These are phyloP conservation scores for Zelonia costaricensis DNA, from an alignment of 208 protist species.

Conservation along the genomic window DNA sequence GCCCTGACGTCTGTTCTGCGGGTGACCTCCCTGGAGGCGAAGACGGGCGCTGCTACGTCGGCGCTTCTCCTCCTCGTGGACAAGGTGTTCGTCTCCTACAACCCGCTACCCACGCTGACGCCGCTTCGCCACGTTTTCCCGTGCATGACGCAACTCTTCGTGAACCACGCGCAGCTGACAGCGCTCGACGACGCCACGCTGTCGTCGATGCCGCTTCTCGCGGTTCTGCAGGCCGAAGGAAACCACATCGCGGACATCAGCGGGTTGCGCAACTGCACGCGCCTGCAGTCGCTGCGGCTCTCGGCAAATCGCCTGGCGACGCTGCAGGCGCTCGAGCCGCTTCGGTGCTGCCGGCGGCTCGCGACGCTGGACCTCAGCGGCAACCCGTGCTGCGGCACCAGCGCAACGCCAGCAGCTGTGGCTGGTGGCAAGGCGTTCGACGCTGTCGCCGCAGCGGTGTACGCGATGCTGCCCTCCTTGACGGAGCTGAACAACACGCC, in stretches of 20 bases:
- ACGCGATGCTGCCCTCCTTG: slow-evolving; percentile 22
- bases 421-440: neutral
- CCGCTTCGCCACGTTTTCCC: slow-evolving; percentile 12
- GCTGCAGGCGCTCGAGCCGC: slow-evolving; percentile 35
- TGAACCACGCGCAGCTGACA: slow-evolving; percentile 63
- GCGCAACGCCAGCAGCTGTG: no score
- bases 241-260: slow-evolving; percentile 64
- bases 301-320: slow-evolving; percentile 58
- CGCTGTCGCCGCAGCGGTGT: neutral
- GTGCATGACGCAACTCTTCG: slow-evolving; percentile 74
- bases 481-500: slow-evolving; percentile 42
- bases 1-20: slow-evolving; percentile 26
- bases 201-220: slow-evolving; percentile 66
- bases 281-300: slow-evolving; percentile 58
- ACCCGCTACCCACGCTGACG: slow-evolving; percentile 31
- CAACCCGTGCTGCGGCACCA: slow-evolving; percentile 80
- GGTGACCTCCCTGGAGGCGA: neutral
- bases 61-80: slow-evolving; percentile 36
- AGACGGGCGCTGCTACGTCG: slow-evolving; percentile 10
- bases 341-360: slow-evolving; percentile 49
- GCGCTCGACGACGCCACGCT: slow-evolving; percentile 30
- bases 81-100: slow-evolving; percentile 68
- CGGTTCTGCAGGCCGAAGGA: slow-evolving; percentile 72
- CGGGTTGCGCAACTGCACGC: slow-evolving; percentile 56
- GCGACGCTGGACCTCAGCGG: slow-evolving; percentile 47